Conservation (phyloP, 2,329 filamentous ascomycete genomes). For the Pseudocercospora fijiensis region DNA sequence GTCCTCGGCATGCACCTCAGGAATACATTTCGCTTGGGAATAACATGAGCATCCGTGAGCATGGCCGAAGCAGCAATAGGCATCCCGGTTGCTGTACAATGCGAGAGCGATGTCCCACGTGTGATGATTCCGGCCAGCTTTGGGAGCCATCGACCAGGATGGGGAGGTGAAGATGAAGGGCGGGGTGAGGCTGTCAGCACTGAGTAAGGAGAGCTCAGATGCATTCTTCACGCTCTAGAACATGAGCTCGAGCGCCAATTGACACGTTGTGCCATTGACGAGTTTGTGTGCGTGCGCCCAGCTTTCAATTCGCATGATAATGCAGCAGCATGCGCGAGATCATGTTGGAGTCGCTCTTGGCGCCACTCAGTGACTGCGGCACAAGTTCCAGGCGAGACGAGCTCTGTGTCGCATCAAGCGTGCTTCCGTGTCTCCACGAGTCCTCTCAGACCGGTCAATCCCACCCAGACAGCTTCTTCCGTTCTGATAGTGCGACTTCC, state of each 20-base stretch:
- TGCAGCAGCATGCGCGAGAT: neutral
- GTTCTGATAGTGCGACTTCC: constrained; percentile 80
- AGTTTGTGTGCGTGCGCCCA: neutral
- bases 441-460: constrained; percentile 64
- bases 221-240: neutral
- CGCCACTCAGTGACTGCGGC: neutral
- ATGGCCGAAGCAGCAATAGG: neutral
- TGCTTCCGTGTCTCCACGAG: constrained; percentile 28
- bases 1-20: neutral
- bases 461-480: constrained; percentile 79
- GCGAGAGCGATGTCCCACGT: neutral
- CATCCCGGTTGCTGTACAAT: neutral
- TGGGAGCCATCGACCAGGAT: no score
- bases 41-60: neutral
- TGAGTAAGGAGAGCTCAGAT: constrained; percentile 1
- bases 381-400: neutral
- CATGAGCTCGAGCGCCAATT: neutral
- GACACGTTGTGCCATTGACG: neutral
- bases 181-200: constrained; percentile 4
- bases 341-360: neutral
- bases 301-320: neutral
- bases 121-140: neutral
- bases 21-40: neutral
- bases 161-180: neutral
- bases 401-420: neutral